Base-by-base conservation (phyloP, 371 early-diverging fungal genomes). In the Syncephalastrum racemosum region DNA sequence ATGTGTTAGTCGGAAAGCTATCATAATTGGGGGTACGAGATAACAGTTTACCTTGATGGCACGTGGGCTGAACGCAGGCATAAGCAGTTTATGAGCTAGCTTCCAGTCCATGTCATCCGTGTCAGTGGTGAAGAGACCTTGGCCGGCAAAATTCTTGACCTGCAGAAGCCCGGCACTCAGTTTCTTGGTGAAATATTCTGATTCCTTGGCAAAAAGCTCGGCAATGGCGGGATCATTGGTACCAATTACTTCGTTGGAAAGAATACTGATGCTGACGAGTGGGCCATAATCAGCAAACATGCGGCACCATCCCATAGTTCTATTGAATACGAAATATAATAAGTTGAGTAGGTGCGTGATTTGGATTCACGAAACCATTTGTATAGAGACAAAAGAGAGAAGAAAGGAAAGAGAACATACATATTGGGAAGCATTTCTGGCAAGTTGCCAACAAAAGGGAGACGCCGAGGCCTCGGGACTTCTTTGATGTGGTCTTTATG, bases 11-110 rank as follows among this genome's bases (percentile, higher is more conserved):
- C 16, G 43, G 24, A 18, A 23, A 18, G 4, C 10, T n/a, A 31
- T 13, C 36, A 27, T 13, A 16, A 50, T 42, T 19, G 14, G 8
- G 23, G 18, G 5, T 16, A n/a, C 24, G 8, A 5, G 44, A 27
- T n/a, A 10, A 3, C 1, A 14, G 40, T 58, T 52, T 68, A 64
- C 68, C 62, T 68, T 68, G 57, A 68, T 68, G n/a, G 69, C 69
- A 27, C 69, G 55, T 16, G 69, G 69, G 49, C 59, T 63, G 47
- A 82, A 82, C 10, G 80, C 78, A 18, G 82, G 82, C 67, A 79
- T 77, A 13, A 82, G 53, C n/a, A 82, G 45, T 53, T 77, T 78
- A 59, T 82, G 82, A 6, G 75, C 82, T 4, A 76, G 58, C 22
- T 64, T 59, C 82, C 82, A 82, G 10, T 79, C 65, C 7, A 63